A percentile compares a stretch with the other conserved stretches of the same genome.
Conservation (phyloP, 169 alveolate genomes). For the Eimeria mitis region DNA sequence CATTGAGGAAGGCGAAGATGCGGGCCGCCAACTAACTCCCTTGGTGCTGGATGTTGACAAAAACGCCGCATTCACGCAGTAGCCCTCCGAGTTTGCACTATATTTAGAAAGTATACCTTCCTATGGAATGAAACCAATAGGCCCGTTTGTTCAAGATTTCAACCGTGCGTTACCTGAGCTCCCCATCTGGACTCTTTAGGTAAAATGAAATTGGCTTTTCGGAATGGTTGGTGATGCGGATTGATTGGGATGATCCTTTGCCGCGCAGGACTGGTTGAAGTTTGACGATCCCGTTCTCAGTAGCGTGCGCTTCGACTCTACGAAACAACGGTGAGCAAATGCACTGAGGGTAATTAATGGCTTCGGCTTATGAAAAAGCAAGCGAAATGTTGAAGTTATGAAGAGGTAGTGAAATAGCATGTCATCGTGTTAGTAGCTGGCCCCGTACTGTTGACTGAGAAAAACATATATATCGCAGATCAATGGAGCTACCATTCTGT, state of each 20-base stretch:
- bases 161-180: slow-evolving; percentile 19
- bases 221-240: slow-evolving; percentile 51
- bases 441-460: neutral
- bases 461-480: neutral
- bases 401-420: neutral
- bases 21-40: slow-evolving; percentile 78
- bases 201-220: slow-evolving; percentile 32
- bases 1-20: slow-evolving; percentile 59
- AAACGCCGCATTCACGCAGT: neutral
- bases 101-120: neutral
- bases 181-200: slow-evolving; percentile 50
- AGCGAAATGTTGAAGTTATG: neutral
- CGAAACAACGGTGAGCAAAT: neutral
- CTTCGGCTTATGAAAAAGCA: neutral
- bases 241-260: slow-evolving; percentile 25
- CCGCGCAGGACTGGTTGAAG: slow-evolving; percentile 72
- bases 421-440: neutral
- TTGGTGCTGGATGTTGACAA: slow-evolving; percentile 25
- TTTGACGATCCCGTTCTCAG: slow-evolving; percentile 17
- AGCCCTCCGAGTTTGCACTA: neutral
- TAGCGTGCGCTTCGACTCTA: slow-evolving; percentile 46
- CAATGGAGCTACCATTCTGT: neutral
- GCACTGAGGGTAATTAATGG: no score
- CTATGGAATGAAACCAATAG: neutral
- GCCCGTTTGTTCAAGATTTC: neutral